Evolutionary conservation across 2,329 filamentous ascomycete species (phyloP).

Genomic region (Periglandula ipomoeae): DNA sequence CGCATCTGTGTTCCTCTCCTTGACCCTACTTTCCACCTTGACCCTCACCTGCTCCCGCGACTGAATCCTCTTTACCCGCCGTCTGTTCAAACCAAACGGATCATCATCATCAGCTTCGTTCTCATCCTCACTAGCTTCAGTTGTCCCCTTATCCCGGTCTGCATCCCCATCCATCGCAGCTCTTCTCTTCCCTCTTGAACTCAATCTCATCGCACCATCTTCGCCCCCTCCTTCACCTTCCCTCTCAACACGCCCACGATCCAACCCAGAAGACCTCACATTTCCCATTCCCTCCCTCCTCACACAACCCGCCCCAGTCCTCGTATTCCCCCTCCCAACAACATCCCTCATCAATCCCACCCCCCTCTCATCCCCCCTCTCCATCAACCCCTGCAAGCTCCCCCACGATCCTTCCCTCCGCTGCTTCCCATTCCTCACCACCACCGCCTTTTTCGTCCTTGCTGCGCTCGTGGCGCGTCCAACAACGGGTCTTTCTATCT

Average conservation of each 20-base stretch:
- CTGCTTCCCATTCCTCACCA: slow-evolving; percentile 17
- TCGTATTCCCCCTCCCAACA: not conserved
- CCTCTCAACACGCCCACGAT: too few relatives aligned
- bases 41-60: slow-evolving; percentile 19
- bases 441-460: slow-evolving; percentile 13
- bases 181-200: not conserved
- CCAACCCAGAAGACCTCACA: too few relatives aligned
- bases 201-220: not conserved
- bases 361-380: slow-evolving; percentile 23
- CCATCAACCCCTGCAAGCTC: slow-evolving; percentile 33
- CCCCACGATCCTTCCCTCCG: slow-evolving; percentile 6
- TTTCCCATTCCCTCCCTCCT: not conserved
- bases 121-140: not conserved
- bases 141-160: not conserved
- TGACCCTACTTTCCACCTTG: not conserved
- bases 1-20: not conserved
- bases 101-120: slow-evolving; percentile 22
- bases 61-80: slow-evolving; percentile 21
- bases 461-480: slow-evolving; percentile 19
- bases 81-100: slow-evolving; percentile 25
- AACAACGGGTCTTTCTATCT: slow-evolving; percentile 43
- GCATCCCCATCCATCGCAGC: not conserved
- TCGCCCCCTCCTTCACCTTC: not conserved
- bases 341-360: slow-evolving; percentile 19
- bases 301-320: slow-evolving; percentile 11